A percentile compares a stretch with the other conserved stretches of the same genome.
phyloP scores from a whole-genome alignment of 768 basidiomycete genomes.

The Phlebiopsis gigantea region DNA sequence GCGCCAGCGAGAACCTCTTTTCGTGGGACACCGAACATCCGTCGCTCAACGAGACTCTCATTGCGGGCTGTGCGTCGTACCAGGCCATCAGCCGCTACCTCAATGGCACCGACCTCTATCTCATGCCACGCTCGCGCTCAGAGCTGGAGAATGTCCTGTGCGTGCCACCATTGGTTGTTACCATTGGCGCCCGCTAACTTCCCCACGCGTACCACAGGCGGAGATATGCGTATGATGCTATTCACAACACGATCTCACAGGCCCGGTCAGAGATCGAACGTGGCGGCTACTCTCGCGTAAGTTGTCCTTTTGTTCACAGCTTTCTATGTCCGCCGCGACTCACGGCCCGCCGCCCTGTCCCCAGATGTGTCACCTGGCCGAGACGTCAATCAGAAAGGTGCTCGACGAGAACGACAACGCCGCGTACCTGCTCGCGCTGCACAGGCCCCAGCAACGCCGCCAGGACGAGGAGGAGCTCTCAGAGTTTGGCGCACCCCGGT shows the following conservation, averaged over 20 bases:
- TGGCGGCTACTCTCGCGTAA: constrained; percentile 50
- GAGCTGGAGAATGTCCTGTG: constrained; percentile 74
- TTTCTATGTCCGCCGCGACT: not conserved
- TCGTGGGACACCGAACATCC: constrained; percentile 69
- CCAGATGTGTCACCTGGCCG: constrained; percentile 67
- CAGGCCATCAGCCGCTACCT: constrained; percentile 73
- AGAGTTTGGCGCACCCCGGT: constrained; percentile 31
- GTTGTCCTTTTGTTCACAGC: constrained; percentile 16
- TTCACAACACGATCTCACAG: constrained; percentile 74
- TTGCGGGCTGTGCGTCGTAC: constrained; percentile 78
- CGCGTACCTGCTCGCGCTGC: constrained; percentile 59
- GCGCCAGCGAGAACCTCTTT: constrained; percentile 56
- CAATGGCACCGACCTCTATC: constrained; percentile 63
- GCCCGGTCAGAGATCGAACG: constrained; percentile 59
- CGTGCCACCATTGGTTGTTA: constrained; percentile 22
- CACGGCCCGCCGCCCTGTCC: not conserved
- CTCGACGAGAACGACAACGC: constrained; percentile 67
- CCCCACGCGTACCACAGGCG: constrained; percentile 38
- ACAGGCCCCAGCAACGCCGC: constrained; percentile 26
- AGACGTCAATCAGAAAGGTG: constrained; percentile 64
- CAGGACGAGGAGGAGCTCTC: constrained; percentile 21
- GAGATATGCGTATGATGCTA: constrained; percentile 72
- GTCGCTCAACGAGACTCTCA: constrained; percentile 64
- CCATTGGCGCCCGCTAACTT: not conserved
- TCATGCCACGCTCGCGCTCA: constrained; percentile 55